Base-by-base conservation (phyloP, 1,139 yeast species). In the Hansenula anomala region DNA sequence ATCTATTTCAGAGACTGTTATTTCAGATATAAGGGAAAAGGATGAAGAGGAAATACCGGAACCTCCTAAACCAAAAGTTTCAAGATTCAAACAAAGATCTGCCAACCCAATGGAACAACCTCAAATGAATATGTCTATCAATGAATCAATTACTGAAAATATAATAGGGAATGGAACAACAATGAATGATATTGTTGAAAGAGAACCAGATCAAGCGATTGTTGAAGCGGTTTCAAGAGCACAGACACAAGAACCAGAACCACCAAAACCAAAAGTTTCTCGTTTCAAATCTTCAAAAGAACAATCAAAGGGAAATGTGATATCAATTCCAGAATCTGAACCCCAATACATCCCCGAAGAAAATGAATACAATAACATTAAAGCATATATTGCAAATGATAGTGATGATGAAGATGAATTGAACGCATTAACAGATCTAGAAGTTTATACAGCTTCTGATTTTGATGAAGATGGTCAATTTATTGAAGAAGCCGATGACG, bases 391-490 rank as follows among this genome's bases (percentile, higher is more conserved):
- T 15, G 41, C 34, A 17, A 43, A 37, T 4, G 49, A 38, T 15
- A 44, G 34, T 2, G 49, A 45, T 25, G 46, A 46, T 1, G 57
- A 51, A 11, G 51, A 47, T 15, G 56, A 48, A 5, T 20, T 43
- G 34, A 40, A 45, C 18, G 17, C 18, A 5, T 27, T 42, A 3
- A 42, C 43, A 1, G 41, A 44, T 24, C 38, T 43, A 14, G 31
- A 20, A 46, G 47, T 32, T 37, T 44, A n/a, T 49, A 48, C 33
- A 46, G 49, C 37, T 36, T 43, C 36, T 31, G 55, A 28, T 36
- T 51, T 36, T 36, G 46, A 52, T 33, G 54, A 54, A 3, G 49
- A 45, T 23, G 61, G 55, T n/a, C n/a, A n/a, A n/a, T n/a, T n/a
- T n/a, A n/a, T n/a, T 30, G 44, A 51, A 9, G 44, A 41, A 2